phyloP scores from a whole-genome alignment of 2,329 filamentous ascomycete species.

The Lasiodiplodia gonubiensis region DNA sequence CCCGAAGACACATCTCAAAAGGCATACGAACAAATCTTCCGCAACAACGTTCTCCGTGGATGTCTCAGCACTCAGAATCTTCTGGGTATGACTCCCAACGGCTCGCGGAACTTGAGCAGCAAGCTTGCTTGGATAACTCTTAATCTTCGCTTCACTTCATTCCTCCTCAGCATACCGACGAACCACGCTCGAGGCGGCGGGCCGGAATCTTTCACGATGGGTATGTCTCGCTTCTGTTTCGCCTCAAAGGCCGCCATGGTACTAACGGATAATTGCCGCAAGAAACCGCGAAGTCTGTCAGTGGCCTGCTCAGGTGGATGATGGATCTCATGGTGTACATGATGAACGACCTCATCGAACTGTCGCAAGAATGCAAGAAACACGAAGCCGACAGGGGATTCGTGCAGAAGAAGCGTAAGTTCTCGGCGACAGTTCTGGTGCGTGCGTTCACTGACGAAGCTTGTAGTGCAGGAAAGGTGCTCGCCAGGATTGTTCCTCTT shows the following conservation, averaged over 20 bases:
- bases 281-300: slow-evolving; percentile 75
- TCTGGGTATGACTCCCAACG: slow-evolving; percentile 70
- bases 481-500: slow-evolving; percentile 57
- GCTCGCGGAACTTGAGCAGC: slow-evolving; percentile 66
- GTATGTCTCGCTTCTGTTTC: background rate
- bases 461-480: slow-evolving; percentile 30
- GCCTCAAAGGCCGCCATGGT: background rate
- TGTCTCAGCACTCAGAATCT: slow-evolving; percentile 80
- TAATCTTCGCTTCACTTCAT: slow-evolving; percentile 57
- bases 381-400: slow-evolving; percentile 31
- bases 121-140: slow-evolving; percentile 78
- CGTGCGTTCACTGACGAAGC: background rate
- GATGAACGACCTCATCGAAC: slow-evolving; percentile 56
- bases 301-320: slow-evolving; percentile 79
- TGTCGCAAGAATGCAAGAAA: slow-evolving; percentile 43
- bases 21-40: slow-evolving; percentile 58
- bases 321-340: slow-evolving; percentile 68
- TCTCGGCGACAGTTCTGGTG: background rate
- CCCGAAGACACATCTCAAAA: slow-evolving; percentile 74
- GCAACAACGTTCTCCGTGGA: slow-evolving; percentile 62
- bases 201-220: slow-evolving; percentile 16
- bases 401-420: slow-evolving; percentile 21
- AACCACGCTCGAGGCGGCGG: slow-evolving; percentile 8
- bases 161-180: slow-evolving; percentile 15
- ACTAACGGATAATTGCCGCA: slow-evolving; percentile 31